Base-by-base conservation (phyloP, 2,329 filamentous ascomycete genomes). In the Hawksworthiomyces lignivorus region DNA sequence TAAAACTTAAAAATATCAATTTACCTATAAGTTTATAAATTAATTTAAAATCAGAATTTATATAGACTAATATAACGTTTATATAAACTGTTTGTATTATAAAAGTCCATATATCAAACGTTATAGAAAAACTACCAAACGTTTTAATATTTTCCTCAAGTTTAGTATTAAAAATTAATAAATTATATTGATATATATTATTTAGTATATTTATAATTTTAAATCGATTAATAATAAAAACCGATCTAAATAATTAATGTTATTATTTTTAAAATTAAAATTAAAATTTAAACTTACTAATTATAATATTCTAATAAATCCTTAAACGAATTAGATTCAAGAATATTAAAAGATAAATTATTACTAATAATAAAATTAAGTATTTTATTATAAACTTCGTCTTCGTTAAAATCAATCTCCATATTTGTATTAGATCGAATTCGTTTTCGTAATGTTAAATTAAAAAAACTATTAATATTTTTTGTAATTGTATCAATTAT, bases 401-500 rank as follows among this genome's bases (percentile, higher is more conserved):
- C 24, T 26, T 26, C 24, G 24, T 26, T 26, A 26, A 26, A 26
- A 12, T 26, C 24, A 12, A 8, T 26, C 8, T 26, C 12, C 12
- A 12, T 26, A 26, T 26, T 26, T 26, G 24, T 26, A 26, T 26
- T 26, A 26, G 24, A 8, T 12, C 24, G 24, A 8, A 26, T 8
- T 12, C 24, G 24, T 26, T 26, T 26, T 26, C 24, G 24, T 8
- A 12, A 26, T 12, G 8, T 8, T 8, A 19, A 24, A 28, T 11
- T 20, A n/a, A 36, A 41, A 35, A 28, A n/a, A 31, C 15, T 30
- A 28, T 7, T 14, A 12, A 7, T 7, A 21, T 28, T 12, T 11
- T 26, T 5, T 19, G 14, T 14, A 7, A 29, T n/a, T 48, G 24
- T 26, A n/a, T n/a, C n/a, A n/a, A 33, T 43, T 50, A 43, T 28